Conservation (phyloP, 176 grass and related monocot genomes). For the Echinochloa phyllopogon region DNA sequence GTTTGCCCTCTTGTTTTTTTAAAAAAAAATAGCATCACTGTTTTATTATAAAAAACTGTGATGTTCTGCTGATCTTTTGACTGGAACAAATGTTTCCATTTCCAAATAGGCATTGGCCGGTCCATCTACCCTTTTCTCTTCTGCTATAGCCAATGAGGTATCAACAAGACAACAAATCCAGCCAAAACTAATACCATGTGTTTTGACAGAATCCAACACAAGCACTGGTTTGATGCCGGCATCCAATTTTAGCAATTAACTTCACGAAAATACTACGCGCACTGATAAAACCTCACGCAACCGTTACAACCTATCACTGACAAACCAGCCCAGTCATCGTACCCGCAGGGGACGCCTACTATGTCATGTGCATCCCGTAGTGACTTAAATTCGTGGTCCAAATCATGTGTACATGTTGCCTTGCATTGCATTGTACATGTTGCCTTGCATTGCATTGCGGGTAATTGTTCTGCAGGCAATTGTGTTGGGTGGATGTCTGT, state of each 20-base stretch:
- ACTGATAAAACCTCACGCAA: background rate
- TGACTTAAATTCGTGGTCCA: background rate
- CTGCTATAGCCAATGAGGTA: background rate
- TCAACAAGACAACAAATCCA: constrained; percentile 18
- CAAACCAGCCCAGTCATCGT: too few species aligned
- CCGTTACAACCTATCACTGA: too few species aligned
- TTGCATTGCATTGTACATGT: background rate
- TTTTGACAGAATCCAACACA: constrained; percentile 12
- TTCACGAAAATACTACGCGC: background rate
- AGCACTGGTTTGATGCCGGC: background rate
- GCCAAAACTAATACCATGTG: constrained; percentile 7
- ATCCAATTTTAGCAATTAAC: constrained; percentile 6
- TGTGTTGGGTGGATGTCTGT: background rate
- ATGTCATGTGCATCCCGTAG: background rate
- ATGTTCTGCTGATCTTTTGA: background rate
- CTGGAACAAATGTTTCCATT: background rate
- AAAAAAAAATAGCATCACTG: background rate
- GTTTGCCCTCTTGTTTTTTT: background rate
- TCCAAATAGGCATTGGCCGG: background rate
- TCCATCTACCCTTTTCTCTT: background rate
- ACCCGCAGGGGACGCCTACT: too few species aligned
- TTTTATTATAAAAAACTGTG: background rate
- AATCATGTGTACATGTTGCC: background rate
- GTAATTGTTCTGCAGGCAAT: background rate
- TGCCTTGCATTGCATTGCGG: background rate